These are phyloP conservation scores for Tylopilus vinaceipallidus DNA, from an alignment of 768 basidiomycete genomes.

Conservation along the genomic window DNA sequence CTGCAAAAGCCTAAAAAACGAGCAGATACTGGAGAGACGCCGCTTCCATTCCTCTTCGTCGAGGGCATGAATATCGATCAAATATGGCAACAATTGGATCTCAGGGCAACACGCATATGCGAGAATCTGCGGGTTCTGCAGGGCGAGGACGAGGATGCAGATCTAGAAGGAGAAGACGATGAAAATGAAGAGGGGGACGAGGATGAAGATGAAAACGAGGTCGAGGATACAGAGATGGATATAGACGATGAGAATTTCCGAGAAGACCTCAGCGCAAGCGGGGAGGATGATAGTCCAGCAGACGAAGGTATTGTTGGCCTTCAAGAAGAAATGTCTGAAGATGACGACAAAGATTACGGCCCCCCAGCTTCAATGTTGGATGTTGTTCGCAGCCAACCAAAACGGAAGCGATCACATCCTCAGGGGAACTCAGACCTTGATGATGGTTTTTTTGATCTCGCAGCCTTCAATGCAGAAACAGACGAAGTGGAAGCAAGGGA, in stretches of 20 bases:
- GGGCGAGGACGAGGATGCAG: constrained; percentile 42
- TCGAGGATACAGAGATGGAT: constrained; percentile 33
- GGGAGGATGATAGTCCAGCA: constrained; percentile 29
- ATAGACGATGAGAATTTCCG: constrained; percentile 25
- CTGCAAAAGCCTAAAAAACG: constrained; percentile 33
- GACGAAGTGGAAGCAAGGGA: constrained; percentile 70
- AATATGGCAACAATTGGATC: constrained; percentile 92
- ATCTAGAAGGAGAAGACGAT: constrained; percentile 19
- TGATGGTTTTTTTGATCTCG: constrained; percentile 88
- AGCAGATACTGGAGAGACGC: constrained; percentile 54
- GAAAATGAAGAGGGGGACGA: constrained; percentile 23
- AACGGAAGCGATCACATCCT: constrained; percentile 22
- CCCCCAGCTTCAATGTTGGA: constrained; percentile 26
- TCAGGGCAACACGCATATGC: constrained; percentile 70
- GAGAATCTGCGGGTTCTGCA: constrained; percentile 67
- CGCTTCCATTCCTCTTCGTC: constrained; percentile 69
- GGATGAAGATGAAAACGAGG: constrained; percentile 31
- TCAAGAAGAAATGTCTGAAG: constrained; percentile 39
- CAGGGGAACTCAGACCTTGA: constrained; percentile 56
- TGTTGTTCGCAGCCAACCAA: constrained; percentile 24
- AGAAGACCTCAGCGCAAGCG: constrained; percentile 26
- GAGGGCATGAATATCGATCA: constrained; percentile 84
- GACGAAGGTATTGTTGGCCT: constrained; percentile 30
- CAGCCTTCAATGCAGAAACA: constrained; percentile 83
- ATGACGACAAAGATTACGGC: constrained; percentile 35